Percentiles rank a stretch among this genome's conserved stretches.
Evolutionary conservation across 129 eudicot species (phyloP).

Genomic region (Saussurea involucrata): DNA sequence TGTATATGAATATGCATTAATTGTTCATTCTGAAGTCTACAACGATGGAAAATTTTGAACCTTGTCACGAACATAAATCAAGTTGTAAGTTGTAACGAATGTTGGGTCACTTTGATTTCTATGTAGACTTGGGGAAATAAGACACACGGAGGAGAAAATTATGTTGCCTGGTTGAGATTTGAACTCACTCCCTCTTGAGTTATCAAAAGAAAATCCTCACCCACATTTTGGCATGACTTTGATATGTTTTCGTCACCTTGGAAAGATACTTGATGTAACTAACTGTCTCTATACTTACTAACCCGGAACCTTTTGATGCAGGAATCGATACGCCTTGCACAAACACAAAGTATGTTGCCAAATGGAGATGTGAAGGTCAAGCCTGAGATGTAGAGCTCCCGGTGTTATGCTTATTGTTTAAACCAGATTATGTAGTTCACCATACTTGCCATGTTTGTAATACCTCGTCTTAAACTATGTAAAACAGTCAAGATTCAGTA

Average conservation of each 20-base stretch:
- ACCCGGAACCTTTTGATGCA: constrained; percentile 33
- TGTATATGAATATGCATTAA: too few relatives aligned
- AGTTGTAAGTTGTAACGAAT: too few relatives aligned
- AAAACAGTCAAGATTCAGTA: not conserved
- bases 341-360: constrained; percentile 67
- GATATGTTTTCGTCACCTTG: not conserved
- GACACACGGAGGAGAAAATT: too few relatives aligned
- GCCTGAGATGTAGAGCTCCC: constrained; percentile 51
- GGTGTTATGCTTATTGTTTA: constrained; percentile 3
- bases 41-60: too few relatives aligned
- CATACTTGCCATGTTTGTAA: not conserved
- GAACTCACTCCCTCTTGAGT: not conserved
- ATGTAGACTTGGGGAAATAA: too few relatives aligned
- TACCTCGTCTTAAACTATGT: not conserved
- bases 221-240: not conserved
- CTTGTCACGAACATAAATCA: too few relatives aligned
- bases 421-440: constrained; percentile 20
- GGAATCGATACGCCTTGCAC: constrained; percentile 72
- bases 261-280: not conserved
- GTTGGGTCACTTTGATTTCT: too few relatives aligned
- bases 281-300: not conserved
- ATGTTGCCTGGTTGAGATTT: not conserved
- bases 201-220: not conserved
- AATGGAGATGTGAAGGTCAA: constrained; percentile 84
- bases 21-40: too few relatives aligned